Base-by-base conservation (phyloP, 495 filamentous ascomycete genomes). In the Xylaria intraflava region DNA sequence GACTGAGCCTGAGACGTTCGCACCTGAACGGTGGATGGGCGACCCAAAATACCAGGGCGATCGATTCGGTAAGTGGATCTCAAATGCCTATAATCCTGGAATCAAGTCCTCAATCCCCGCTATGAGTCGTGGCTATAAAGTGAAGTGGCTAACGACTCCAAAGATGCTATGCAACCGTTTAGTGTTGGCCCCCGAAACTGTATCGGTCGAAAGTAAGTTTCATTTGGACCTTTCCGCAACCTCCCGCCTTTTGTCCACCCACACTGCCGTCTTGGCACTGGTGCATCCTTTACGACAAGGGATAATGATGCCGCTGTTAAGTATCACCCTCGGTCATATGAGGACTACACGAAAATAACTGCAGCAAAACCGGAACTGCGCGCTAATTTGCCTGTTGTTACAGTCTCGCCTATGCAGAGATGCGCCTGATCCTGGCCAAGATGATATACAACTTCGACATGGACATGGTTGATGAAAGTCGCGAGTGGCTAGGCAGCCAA, bases 381-480 rank as follows among this genome's bases (percentile, higher is more conserved):
- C 12, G 17, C 8, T 10, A 38, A 24, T 20, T 35, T 24, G 60
- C 63, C 17, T 42, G 16, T 36, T n/a, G 8, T 8, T 22, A 56
- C 24, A 71, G 66, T 45, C 51, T 82, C 42, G 80, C 82, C 6
- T 80, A 74, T 27, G 62, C 66, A 14, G 78, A 83, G 55, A 77
- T 82, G 68, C 65, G 69, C 4, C 55, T 77, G 1, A 69, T 82
- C 29, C 39, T 82, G 11, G 65, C 77, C 0, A 77, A 72, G 54
- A 53, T 82, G 40, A 47, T 79, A 3, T 83, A 69, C 62, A 69
- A 61, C 10, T 82, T 78, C 57, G 79, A 83, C 40, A 58, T 81
- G 61, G 65, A 66, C 46, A 64, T 82, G 23, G 56, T 54, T 2
- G 65, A 76, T 12, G 66, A 78, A 23, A 72, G 69, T 29, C 51